Evolutionary conservation across 2,329 filamentous ascomycete species (phyloP).

Genomic region (Beauveria sp.): DNA sequence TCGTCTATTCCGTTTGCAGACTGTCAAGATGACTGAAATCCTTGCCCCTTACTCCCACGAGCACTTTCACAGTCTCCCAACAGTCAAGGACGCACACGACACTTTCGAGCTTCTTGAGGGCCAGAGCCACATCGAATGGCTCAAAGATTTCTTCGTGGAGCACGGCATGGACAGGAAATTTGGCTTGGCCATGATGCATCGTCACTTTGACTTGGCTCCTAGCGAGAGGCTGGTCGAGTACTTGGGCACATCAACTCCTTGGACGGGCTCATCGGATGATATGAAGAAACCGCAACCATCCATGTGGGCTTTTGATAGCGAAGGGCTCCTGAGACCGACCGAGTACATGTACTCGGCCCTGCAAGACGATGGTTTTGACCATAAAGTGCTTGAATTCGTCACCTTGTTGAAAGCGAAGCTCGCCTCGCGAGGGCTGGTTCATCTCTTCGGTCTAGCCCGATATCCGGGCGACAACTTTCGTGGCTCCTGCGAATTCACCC

Average conservation of each 20-base stretch:
- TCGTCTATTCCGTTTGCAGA: no score
- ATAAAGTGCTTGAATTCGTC: neutral
- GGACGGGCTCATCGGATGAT: neutral
- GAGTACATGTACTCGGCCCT: neutral
- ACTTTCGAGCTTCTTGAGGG: neutral
- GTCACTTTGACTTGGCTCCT: conserved; percentile 6
- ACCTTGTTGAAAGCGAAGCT: neutral
- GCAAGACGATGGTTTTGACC: neutral
- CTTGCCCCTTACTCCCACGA: neutral
- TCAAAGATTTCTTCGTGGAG: neutral
- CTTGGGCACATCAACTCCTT: neutral
- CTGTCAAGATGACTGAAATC: neutral
- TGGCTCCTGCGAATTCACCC: conserved; percentile 1
- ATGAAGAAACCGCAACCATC: neutral
- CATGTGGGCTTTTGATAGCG: neutral
- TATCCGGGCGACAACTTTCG: conserved; percentile 6
- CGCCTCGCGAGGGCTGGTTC: neutral
- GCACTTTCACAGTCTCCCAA: neutral
- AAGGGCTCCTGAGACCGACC: neutral
- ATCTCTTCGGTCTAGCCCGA: neutral
- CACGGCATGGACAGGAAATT: neutral
- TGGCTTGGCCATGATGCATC: neutral
- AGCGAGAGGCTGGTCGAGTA: conserved; percentile 5
- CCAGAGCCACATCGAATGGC: neutral
- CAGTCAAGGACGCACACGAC: neutral